phyloP scores from a whole-genome alignment of 345 rosid genomes.

The Pugionium dolabratum region DNA sequence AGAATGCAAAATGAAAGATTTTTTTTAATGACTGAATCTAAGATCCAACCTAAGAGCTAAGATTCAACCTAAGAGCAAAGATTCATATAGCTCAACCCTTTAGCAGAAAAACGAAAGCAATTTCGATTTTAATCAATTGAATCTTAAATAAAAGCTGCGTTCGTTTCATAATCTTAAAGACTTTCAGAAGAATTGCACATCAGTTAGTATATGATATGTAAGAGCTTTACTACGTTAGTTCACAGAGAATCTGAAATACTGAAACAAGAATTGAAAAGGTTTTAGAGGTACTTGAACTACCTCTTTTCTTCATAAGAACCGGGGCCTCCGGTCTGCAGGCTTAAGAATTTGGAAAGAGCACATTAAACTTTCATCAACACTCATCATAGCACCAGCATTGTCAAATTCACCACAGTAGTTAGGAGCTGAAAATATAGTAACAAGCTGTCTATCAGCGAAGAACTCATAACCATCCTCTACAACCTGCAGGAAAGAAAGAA shows the following conservation, averaged over 20 bases:
- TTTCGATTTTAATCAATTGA: background rate
- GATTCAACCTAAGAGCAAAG: conserved; percentile 1
- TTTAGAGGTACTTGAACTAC: conserved; percentile 13
- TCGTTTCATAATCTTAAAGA: background rate
- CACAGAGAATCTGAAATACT: conserved; percentile 6
- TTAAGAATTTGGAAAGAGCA: conserved; percentile 86
- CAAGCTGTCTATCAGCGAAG: conserved; percentile 77
- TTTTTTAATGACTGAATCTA: conserved; percentile 6
- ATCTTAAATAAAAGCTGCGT: background rate
- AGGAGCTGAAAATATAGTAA: conserved; percentile 42
- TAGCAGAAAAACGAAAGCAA: background rate
- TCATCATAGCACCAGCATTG: conserved; percentile 40
- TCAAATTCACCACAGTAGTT: conserved; percentile 42
- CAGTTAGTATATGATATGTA: background rate
- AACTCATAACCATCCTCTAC: conserved; percentile 97
- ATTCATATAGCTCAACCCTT: conserved; percentile 11
- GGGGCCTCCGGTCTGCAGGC: conserved; percentile 59
- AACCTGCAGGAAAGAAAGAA: conserved; percentile 46
- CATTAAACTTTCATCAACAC: conserved; percentile 41
- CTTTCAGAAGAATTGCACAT: background rate
- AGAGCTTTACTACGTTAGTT: background rate
- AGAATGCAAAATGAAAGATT: conserved; percentile 1
- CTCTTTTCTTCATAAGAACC: conserved; percentile 37
- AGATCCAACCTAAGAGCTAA: conserved; percentile 9
- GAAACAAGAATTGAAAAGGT: background rate